phyloP scores from a whole-genome alignment of 306 rosid genomes.

The Bauhinia variegata region DNA sequence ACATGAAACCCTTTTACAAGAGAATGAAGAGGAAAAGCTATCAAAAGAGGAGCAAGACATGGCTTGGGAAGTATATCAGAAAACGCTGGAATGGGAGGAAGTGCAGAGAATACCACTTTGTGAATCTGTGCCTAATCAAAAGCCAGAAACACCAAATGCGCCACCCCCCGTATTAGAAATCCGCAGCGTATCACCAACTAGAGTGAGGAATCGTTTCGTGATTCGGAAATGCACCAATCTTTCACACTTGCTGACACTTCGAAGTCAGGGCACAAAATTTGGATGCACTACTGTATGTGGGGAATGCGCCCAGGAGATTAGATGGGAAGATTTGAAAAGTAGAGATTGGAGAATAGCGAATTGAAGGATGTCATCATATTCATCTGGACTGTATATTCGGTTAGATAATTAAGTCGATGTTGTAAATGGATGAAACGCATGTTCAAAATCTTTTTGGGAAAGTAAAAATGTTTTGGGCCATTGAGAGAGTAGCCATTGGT shows the following conservation, averaged over 20 bases:
- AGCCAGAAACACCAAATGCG: constrained; percentile 13
- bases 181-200: constrained; percentile 33
- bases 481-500: neutral
- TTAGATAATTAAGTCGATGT: constrained; percentile 21
- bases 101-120: constrained; percentile 68
- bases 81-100: constrained; percentile 89
- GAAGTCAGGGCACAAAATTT: constrained; percentile 81
- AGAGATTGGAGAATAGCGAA: constrained; percentile 45
- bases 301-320: constrained; percentile 85
- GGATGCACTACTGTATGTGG: constrained; percentile 88
- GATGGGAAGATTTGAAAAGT: constrained; percentile 74
- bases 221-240: constrained; percentile 84
- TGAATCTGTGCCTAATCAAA: constrained; percentile 52
- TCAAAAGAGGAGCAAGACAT: constrained; percentile 97
- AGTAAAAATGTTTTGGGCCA: neutral
- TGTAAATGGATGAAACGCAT: constrained; percentile 27
- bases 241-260: constrained; percentile 79
- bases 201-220: constrained; percentile 44
- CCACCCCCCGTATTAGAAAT: constrained; percentile 41
- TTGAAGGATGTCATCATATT: constrained; percentile 38
- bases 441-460: constrained; percentile 21
- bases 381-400: constrained; percentile 29
- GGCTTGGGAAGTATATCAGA: constrained; percentile 92
- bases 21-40: constrained; percentile 89
- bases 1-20: constrained; percentile 89